Conservation (phyloP, 768 basidiomycete genomes). For the Brasilioporus rufonigricans region DNA sequence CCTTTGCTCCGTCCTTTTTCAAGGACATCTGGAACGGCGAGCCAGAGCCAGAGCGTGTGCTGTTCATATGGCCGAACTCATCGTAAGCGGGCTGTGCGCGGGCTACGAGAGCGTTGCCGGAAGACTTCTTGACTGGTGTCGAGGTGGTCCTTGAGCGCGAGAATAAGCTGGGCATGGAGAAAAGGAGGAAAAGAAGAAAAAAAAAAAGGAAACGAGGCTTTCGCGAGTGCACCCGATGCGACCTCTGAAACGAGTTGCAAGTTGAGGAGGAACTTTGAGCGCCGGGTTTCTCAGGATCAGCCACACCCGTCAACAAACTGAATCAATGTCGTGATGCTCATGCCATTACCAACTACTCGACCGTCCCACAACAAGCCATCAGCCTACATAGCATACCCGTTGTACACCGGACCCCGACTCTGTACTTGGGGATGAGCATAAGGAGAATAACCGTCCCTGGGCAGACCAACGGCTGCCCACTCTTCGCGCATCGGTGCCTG, state of each 20-base stretch:
- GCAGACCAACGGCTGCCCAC: neutral
- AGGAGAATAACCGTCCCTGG: neutral
- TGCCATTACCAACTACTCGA: neutral
- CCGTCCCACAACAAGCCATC: neutral
- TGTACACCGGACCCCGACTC: neutral
- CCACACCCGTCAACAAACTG: constrained; percentile 2
- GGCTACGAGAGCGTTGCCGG: constrained; percentile 5
- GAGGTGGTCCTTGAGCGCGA: constrained; percentile 67
- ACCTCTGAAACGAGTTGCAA: constrained; percentile 16
- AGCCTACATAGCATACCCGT: neutral
- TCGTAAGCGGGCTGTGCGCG: constrained; percentile 38
- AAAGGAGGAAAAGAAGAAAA: neutral
- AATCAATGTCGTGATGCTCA: too few relatives aligned
- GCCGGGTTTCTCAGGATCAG: constrained; percentile 31
- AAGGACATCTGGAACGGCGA: constrained; percentile 17
- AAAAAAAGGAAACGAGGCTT: neutral
- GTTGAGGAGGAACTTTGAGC: neutral
- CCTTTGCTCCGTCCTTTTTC: constrained; percentile 50
- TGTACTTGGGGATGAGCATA: neutral
- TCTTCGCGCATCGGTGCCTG: neutral
- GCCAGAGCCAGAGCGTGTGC: constrained; percentile 39
- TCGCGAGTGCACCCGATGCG: constrained; percentile 10
- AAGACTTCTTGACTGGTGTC: constrained; percentile 45
- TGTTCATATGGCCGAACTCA: constrained; percentile 64
- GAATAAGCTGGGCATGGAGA: constrained; percentile 71